Conservation (phyloP, 2,329 filamentous ascomycete genomes). For the Colletotrichum siamense region DNA sequence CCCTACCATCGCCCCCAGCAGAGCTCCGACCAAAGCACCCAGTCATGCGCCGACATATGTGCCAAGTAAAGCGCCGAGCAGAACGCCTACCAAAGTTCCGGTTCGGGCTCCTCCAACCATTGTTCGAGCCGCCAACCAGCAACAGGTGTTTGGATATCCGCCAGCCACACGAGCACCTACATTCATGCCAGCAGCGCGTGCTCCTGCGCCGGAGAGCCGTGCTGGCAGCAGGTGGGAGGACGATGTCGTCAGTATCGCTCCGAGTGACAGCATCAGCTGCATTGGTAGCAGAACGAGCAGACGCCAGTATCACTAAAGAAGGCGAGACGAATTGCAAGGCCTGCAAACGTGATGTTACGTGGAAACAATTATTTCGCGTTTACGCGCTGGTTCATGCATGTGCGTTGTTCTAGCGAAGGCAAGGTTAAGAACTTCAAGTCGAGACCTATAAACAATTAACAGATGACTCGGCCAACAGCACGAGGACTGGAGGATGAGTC, state of each 20-base stretch:
- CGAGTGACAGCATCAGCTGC: constrained; percentile 67
- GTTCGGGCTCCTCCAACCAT: not conserved
- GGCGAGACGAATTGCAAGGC: not conserved
- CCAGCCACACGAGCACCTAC: constrained; percentile 28
- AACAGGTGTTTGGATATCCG: constrained; percentile 15
- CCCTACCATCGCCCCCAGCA: not conserved
- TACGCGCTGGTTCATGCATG: not conserved
- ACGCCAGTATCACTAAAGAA: constrained; percentile 28
- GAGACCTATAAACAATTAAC: not conserved
- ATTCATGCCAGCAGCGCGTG: constrained; percentile 32
- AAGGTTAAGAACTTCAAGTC: not conserved
- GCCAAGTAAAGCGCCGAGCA: constrained; percentile 9
- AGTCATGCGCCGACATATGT: not conserved
- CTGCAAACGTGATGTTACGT: not conserved
- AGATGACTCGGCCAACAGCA: not conserved
- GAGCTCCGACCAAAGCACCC: not conserved
- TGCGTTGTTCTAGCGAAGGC: not conserved
- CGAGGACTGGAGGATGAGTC: not conserved
- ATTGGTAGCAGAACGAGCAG: constrained; percentile 50
- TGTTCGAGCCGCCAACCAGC: not conserved
- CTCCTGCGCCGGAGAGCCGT: constrained; percentile 46
- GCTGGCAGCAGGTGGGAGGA: constrained; percentile 50
- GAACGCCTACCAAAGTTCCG: not conserved
- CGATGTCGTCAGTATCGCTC: constrained; percentile 59
- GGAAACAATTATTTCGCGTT: not conserved